Evolutionary conservation across 1,139 yeast genomes (phyloP), one percentile per base, ranked within the genome.

Genomic region (Nakaseomyces delphensis): DNA sequence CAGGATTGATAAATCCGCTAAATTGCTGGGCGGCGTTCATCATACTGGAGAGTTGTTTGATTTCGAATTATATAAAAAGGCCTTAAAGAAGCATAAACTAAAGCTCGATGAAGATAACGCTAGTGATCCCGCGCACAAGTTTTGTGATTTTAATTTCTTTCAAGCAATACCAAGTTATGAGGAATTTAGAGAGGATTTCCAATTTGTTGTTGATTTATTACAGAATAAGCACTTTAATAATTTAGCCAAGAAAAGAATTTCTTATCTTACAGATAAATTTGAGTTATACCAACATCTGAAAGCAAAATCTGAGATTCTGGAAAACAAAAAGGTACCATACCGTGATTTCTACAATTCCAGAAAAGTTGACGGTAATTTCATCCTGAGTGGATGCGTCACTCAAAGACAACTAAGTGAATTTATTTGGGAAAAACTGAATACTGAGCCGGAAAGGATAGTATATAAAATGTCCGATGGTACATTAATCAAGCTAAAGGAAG

Each of bases 331-430:
- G 42, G 80, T 84, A 44, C 96, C 96, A 1, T 96, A 91, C 60
- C 76, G 98, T 57, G 98, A 91, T 64, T 91, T 91, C 59, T 91
- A 91, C 67, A 91, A 91, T 58, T 96, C 87, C 37, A 77, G 98
- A 67, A 91, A 91, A 62, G 97, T 91, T 28, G 99, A 91, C 60
- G 86, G 96, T 4, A 96, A 91, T 67, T 89, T 89, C 52, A 95
- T 89, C 60, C 95, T 91, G 61, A 83, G 95, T 19, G 98, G 98
- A 2, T 87, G 96, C 62, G 85, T 91, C 93, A 87, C 89, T 58
- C 97, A 91, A 63, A 86, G 91, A 63, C 97, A 91, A 65, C 70
- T 93, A 55, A 71, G 93, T 54, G 81, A 97, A 53, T 91, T 84
- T 62, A 91, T 91, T 62, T 91, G 93, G 68, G 87, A 86, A 58